Evolutionary conservation across 768 basidiomycete species (phyloP).

Genomic region (Auriscalpium vulgare): DNA sequence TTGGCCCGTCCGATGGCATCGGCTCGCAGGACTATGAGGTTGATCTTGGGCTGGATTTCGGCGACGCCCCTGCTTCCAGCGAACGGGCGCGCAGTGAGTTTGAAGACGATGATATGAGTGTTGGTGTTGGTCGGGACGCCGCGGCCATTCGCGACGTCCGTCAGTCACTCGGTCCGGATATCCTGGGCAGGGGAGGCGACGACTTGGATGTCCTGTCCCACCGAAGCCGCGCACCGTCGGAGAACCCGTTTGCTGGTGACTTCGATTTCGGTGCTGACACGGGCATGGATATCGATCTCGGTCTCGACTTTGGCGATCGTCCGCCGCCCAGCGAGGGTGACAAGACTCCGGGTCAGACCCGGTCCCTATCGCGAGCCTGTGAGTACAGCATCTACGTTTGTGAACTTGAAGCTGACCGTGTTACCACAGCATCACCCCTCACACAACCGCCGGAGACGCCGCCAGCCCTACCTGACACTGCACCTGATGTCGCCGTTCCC

Average conservation of each 20-base stretch:
- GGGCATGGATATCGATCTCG: slow-evolving; percentile 51
- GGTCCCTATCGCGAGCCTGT: slow-evolving; percentile 58
- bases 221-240: slow-evolving; percentile 55
- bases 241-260: slow-evolving; percentile 55
- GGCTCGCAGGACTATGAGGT: slow-evolving; percentile 79
- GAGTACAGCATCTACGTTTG: slow-evolving; percentile 19
- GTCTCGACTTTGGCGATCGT: slow-evolving; percentile 62
- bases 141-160: slow-evolving; percentile 33
- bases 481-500: slow-evolving; percentile 43
- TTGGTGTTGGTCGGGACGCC: slow-evolving; percentile 76
- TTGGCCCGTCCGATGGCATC: slow-evolving; percentile 75
- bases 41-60: slow-evolving; percentile 75
- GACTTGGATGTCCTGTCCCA: slow-evolving; percentile 61
- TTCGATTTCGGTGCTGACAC: slow-evolving; percentile 39
- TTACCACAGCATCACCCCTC: slow-evolving; percentile 58
- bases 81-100: slow-evolving; percentile 25
- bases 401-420: slow-evolving; percentile 1
- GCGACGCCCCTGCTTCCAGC: slow-evolving; percentile 30
- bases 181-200: slow-evolving; percentile 43
- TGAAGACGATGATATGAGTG: slow-evolving; percentile 44
- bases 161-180: slow-evolving; percentile 55
- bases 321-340: slow-evolving; percentile 35
- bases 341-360: slow-evolving; percentile 52
- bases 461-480: slow-evolving; percentile 48
- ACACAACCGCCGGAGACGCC: slow-evolving; percentile 74